Base-by-base conservation (phyloP, 139 green algal species). In the Chlamydomonas sp. region DNA sequence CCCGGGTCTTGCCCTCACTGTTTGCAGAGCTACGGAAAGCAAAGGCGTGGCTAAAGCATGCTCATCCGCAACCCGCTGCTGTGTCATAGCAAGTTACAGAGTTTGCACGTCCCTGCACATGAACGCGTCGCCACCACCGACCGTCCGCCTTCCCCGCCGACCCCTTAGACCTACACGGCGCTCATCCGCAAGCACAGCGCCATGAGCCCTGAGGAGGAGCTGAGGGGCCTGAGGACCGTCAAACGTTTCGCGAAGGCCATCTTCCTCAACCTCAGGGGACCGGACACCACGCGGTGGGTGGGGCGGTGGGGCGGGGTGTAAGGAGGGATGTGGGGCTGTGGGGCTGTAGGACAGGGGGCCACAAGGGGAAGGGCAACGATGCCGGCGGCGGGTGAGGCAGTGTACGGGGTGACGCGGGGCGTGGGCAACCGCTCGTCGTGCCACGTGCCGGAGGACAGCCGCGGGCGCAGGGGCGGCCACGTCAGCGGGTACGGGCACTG, bases 221-320 rank as follows among this genome's bases (percentile, higher is more conserved):
- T 78, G 68, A 68, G 77, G 15, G 69, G 79, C 71, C 63, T 91
- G 60, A 57, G 72, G 0, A 87, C 83, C n/a, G 85, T 89, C 8
- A 78, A 79, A 64, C 85, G 85, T n/a, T 91, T 91, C 88, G 73
- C 57, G 8, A 80, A 77, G 20, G 88, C 88, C 58, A 83, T 91
- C 7, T 91, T 71, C 83, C 74, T 80, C 83, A 91, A 91, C 78
- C 62, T 91, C 4, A 78, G 84, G 2, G 88, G 88, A 1, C 83
- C 31, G 18, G 81, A 79, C 58, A 2, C 15, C 8, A 61, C 3
- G 58, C 78, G 69, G 80, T 86, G 68, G 31, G 80, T n/a, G 7
- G 4, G 73, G 20, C n/a, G 69, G 5, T 0, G 12, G 69, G 69
- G 69, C 69, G 10, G 20, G 5, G 12, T 8, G 5, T 76, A 8